Base-by-base conservation (phyloP, 2,329 filamentous ascomycete genomes). In the Didymellaceae sp. region DNA sequence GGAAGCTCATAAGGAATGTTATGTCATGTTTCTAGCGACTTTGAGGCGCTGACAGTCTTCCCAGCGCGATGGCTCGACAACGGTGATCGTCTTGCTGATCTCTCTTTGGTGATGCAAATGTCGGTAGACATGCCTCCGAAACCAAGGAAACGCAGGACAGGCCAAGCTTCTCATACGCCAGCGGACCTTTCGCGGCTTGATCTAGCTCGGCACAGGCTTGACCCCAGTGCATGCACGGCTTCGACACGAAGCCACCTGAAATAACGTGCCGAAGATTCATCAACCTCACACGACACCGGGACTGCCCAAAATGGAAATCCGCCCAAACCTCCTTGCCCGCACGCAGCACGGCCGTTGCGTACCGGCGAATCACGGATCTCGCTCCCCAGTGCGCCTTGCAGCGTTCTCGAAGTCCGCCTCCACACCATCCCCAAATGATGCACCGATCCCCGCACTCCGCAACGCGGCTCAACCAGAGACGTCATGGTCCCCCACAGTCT, bases 381-480 rank as follows among this genome's bases (percentile, higher is more conserved):
- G 21, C 17, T 18, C 11, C 4, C 18, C 6, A 28, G 26, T n/a
- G 25, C 25, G 17, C 25, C 38, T 14, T 38, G 42, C 35, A 34
- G 21, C 20, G 7, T 32, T 43, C 25, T 42, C 37, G 14, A 52
- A 38, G 20, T 26, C 31, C 24, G 31, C 42, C 21, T 33, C 31
- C 22, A 26, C 25, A 38, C 48, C 42, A 46, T 21, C 9, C 42
- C 48, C 25, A 45, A 46, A 46, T 43, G 48, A 46, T 38, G 38
- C 26, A 22, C 20, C 26, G 26, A 52, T 43, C 48, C 48, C 48
- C 48, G 48, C 48, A 41, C 48, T 52, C 48, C 48, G 32, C 48
- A 52, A 33, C 37, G 48, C 48, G 48, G 48, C 48, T 52, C 48
- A 46, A 46, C 31, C 13, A 22, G 9, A 16, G 48, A 52, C 48